Evolutionary conservation across 192 early-diverging fungal genomes (phyloP).

Genomic region (Podila verticillata): DNA sequence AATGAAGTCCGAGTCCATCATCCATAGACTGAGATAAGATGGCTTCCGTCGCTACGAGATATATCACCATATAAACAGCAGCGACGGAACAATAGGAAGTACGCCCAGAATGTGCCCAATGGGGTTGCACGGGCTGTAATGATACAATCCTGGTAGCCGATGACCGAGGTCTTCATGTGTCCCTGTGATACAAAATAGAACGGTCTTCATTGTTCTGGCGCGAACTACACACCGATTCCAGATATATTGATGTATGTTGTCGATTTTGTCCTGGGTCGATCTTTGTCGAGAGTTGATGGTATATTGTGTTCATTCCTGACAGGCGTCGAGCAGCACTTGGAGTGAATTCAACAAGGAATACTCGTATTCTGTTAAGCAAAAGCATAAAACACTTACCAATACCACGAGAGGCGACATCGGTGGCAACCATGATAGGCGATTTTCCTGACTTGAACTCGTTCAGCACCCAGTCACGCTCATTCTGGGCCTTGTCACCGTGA

Average conservation of each 20-base stretch:
- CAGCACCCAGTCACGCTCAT: constrained; percentile 96
- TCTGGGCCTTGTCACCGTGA: constrained; percentile 97
- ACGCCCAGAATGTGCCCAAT: constrained; percentile 21
- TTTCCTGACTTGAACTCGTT: constrained; percentile 89
- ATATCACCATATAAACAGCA: constrained; percentile 11
- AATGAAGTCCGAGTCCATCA: constrained; percentile 42
- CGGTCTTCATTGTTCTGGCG: no score
- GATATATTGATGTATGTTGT: no score
- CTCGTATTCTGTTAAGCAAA: background rate
- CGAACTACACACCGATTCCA: no score
- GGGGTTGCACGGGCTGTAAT: constrained; percentile 9
- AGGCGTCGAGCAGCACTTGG: background rate
- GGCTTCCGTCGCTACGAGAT: constrained; percentile 19
- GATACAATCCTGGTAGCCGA: no score
- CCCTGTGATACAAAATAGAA: no score
- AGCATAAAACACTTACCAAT: constrained; percentile 74
- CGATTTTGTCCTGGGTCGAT: no score
- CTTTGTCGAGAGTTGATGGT: no score
- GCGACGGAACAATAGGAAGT: constrained; percentile 9
- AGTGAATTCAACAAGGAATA: background rate
- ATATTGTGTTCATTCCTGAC: no score
- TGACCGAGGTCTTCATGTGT: no score
- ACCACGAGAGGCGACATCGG: constrained; percentile 98
- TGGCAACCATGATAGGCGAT: constrained; percentile 95
- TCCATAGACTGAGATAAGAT: constrained; percentile 14